These are phyloP conservation scores for Picea abies DNA, from an alignment of 83 land plant species.

Conservation along the genomic window DNA sequence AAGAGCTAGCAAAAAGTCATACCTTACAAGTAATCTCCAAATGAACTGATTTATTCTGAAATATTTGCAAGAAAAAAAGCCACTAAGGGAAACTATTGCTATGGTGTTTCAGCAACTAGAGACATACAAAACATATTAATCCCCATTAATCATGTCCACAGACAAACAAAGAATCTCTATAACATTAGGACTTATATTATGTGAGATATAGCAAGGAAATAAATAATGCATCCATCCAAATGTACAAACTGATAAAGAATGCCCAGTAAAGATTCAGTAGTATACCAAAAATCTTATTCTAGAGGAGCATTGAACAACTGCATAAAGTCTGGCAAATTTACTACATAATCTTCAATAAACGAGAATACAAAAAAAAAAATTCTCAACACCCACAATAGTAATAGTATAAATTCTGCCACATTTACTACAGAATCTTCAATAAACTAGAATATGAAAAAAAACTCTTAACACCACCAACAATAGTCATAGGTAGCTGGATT, in stretches of 20 bases:
- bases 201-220: slow-evolving; percentile 1
- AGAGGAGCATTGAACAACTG: background rate
- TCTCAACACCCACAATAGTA: too few relatives aligned
- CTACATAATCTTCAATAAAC: background rate
- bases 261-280: background rate
- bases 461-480: background rate
- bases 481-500: background rate
- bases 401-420: background rate
- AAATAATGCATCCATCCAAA: background rate
- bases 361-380: background rate
- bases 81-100: too few relatives aligned
- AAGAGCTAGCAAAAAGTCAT: too few relatives aligned
- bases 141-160: background rate
- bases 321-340: background rate
- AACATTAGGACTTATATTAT: background rate
- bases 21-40: too few relatives aligned
- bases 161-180: background rate
- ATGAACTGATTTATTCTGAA: too few relatives aligned
- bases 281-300: background rate
- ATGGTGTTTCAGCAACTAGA: background rate
- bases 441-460: background rate
- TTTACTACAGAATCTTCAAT: background rate
- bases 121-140: background rate
- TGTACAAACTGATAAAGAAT: background rate
- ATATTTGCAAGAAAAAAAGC: too few relatives aligned